Base-by-base conservation (phyloP, 1,284 basidiomycete species). In the Puccinia brachypodii region DNA sequence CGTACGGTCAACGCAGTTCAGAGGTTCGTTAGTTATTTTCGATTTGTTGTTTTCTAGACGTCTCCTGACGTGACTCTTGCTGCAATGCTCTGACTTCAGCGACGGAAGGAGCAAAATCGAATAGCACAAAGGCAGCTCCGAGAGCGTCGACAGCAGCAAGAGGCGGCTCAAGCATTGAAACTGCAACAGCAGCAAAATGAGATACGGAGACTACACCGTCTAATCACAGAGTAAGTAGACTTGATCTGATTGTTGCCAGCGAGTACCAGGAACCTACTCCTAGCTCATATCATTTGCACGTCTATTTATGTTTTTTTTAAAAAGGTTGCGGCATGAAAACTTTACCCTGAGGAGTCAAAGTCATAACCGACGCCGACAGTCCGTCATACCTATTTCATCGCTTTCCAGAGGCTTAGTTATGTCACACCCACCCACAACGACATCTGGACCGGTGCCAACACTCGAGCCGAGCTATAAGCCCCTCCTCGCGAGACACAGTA, bases 1-100 rank as follows among this genome's bases (percentile, higher is more conserved):
- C 78, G 36, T 81, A 81, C 71, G 78, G 78, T n/a, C 78, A 81
- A 60, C 78, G 78, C 28, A 81, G 78, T 58, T 81, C 78, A 38
- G 78, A 81, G 71, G 78, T 81, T 53, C 13, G 69, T 53, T 53
- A 9, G 4, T 53, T 53, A 1, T 50, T 72, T 72, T 19, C 7
- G 28, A 16, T 33, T 72, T 31, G 6, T 72, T 50, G 22, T n/a
- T 33, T 28, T 53, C 28, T 19, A 50, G 58, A 38, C 69, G 22
- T 38, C 28, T 25, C 53, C 50, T 28, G 14, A 40, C 16, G 31
- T 64, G 40, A 8, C 22, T n/a, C 25, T 50, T 58, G 7, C 42
- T 40, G 66, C 40, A 36, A 53, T 71, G 13, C 50, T 14, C 16
- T 40, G 28, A 42, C 36, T 69, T 31, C 28, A 81, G 78, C 78